Conservation (phyloP, 495 filamentous ascomycete genomes). For the Hypoxylon perforatum region DNA sequence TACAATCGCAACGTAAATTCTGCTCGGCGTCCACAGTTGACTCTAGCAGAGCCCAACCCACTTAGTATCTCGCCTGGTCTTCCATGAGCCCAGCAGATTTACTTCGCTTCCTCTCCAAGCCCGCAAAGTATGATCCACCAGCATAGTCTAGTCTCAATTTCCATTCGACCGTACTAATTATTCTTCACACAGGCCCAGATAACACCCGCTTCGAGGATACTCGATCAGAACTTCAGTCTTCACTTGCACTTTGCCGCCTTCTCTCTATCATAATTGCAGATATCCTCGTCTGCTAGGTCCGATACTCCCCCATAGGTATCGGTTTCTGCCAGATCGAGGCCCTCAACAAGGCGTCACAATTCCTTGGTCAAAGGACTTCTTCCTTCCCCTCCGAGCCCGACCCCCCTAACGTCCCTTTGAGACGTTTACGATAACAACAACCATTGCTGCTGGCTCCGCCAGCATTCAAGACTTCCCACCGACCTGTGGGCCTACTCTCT, state of each 20-base stretch:
- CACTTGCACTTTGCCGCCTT: slow-evolving; percentile 4
- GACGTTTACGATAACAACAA: slow-evolving; percentile 58
- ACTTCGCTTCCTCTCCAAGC: slow-evolving; percentile 93
- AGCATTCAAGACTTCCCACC: slow-evolving; percentile 60
- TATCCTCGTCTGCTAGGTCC: slow-evolving; percentile 90
- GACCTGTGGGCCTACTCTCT: slow-evolving; percentile 95
- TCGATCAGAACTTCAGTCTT: slow-evolving; percentile 19
- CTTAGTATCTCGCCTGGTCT: slow-evolving; percentile 31
- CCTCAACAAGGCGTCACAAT: slow-evolving; percentile 76
- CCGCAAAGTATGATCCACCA: slow-evolving; percentile 78
- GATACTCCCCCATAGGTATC: slow-evolving; percentile 88
- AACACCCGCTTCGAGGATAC: slow-evolving; percentile 66
- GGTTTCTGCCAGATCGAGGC: slow-evolving; percentile 82
- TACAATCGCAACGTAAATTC: slow-evolving; percentile 14
- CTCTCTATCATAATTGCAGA: slow-evolving; percentile 62
- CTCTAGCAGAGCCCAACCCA: slow-evolving; percentile 25
- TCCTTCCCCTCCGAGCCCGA: slow-evolving; percentile 81
- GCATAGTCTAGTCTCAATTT: background rate
- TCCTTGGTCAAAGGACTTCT: slow-evolving; percentile 84
- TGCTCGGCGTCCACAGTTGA: slow-evolving; percentile 25
- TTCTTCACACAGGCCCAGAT: slow-evolving; percentile 79
- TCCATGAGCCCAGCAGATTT: slow-evolving; percentile 94
- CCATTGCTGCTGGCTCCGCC: slow-evolving; percentile 68
- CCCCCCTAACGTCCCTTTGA: slow-evolving; percentile 84
- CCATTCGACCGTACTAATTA: slow-evolving; percentile 10